Evolutionary conservation across 2,329 filamentous ascomycete species (phyloP).

Genomic region (Chrysoporthe puriensis): DNA sequence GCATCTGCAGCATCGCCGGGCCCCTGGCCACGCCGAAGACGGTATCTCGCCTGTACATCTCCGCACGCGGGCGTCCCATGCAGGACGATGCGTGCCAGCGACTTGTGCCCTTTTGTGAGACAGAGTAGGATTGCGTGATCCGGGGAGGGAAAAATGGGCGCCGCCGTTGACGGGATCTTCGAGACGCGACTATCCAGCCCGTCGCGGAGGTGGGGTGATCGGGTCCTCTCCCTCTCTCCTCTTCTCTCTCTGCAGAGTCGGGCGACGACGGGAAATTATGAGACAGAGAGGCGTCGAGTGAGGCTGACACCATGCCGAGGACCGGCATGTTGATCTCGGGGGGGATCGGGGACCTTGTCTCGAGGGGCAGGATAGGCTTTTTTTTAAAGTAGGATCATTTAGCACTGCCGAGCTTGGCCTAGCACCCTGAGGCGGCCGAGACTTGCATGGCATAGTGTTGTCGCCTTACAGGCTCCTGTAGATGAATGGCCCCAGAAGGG

Average conservation of each 20-base stretch:
- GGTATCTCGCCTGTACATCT: not conserved
- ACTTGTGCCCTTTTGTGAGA: not conserved
- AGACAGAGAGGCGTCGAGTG: not conserved
- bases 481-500: not conserved
- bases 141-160: not conserved
- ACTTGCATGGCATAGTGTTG: slow-evolving; percentile 23
- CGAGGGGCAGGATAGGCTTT: too few species aligned
- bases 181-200: too few species aligned
- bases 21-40: not conserved
- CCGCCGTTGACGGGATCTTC: not conserved
- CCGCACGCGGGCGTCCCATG: too few species aligned
- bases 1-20: not conserved
- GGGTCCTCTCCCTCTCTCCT: too few species aligned
- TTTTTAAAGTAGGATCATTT: not conserved
- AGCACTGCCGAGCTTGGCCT: not conserved
- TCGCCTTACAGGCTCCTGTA: slow-evolving; percentile 16
- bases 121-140: not conserved
- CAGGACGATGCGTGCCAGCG: not conserved
- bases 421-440: slow-evolving; percentile 20
- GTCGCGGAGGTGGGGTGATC: too few species aligned
- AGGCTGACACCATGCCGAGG: not conserved
- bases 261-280: not conserved
- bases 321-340: not conserved
- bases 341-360: not conserved
- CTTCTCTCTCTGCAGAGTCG: not conserved